Conservation (phyloP, 805 yeast genomes). For the Candida sphagnicola region DNA sequence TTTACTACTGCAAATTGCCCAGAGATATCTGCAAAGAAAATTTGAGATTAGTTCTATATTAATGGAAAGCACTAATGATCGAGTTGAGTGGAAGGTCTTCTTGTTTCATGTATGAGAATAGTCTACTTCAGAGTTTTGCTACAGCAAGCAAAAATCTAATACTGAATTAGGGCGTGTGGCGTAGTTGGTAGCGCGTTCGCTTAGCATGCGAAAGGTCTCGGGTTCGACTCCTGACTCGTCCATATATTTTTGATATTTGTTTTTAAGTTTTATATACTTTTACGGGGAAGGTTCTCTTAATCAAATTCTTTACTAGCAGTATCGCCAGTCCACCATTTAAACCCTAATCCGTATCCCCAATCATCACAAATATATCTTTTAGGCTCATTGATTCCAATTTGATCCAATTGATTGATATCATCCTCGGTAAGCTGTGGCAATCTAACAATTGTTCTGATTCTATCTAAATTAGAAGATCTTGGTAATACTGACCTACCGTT, state of each 20-base stretch:
- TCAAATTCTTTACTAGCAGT: conserved; percentile 25
- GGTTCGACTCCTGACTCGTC: conserved; percentile 43
- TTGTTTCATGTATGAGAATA: no score
- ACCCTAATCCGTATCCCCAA: conserved; percentile 36
- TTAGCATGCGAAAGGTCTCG: conserved; percentile 48
- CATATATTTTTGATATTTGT: conserved; percentile 9
- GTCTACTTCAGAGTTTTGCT: no score
- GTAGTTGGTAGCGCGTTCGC: conserved; percentile 49
- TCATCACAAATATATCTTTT: conserved; percentile 27
- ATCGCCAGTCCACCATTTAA: conserved; percentile 36
- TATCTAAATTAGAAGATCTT: conserved; percentile 63
- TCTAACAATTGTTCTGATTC: conserved; percentile 44
- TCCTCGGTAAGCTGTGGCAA: conserved; percentile 32
- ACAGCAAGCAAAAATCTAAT: no score
- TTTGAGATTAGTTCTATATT: no score
- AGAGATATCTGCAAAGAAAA: no score
- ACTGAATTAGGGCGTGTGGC: conserved; percentile 49
- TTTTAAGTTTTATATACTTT: no score
- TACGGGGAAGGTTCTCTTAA: no score
- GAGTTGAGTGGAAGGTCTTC: no score
- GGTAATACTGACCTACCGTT: conserved; percentile 63
- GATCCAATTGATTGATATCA: conserved; percentile 30
- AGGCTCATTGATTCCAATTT: conserved; percentile 34
- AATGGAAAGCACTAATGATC: no score
- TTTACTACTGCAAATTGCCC: no score